Conservation (phyloP, 768 basidiomycete genomes). For the Baorangia bicolor region DNA sequence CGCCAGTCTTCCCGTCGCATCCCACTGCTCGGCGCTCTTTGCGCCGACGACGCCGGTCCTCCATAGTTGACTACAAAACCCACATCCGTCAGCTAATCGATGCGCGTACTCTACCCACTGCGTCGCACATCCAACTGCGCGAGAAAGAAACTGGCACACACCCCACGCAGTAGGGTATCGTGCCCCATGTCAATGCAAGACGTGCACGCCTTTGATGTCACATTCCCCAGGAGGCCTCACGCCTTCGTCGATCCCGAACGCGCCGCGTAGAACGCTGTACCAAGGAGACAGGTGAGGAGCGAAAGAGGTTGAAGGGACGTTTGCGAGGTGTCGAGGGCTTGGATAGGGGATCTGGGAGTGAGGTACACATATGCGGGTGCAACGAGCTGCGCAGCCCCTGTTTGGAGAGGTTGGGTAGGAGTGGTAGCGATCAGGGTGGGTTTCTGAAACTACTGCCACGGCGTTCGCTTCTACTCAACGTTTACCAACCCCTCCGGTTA, state of each 20-base stretch:
- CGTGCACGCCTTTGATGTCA: slow-evolving; percentile 68
- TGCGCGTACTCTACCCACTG: not conserved
- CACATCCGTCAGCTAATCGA: not conserved
- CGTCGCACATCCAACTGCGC: not conserved
- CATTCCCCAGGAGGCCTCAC: slow-evolving; percentile 72
- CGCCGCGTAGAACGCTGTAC: slow-evolving; percentile 66
- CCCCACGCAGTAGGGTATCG: slow-evolving; percentile 67
- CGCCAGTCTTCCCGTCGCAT: slow-evolving; percentile 57
- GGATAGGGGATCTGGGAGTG: slow-evolving; percentile 22
- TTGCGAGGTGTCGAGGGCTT: slow-evolving; percentile 12
- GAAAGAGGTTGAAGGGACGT: slow-evolving; percentile 62
- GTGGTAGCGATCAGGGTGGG: slow-evolving; percentile 71
- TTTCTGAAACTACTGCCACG: too few relatives aligned
- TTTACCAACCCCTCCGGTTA: too few relatives aligned
- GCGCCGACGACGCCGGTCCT: slow-evolving; percentile 57
- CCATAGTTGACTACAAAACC: slow-evolving; percentile 51
- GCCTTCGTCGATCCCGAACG: slow-evolving; percentile 72
- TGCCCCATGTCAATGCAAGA: slow-evolving; percentile 83
- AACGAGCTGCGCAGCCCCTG: slow-evolving; percentile 64
- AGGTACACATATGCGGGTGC: slow-evolving; percentile 39
- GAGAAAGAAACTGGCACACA: slow-evolving; percentile 33
- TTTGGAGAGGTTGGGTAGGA: slow-evolving; percentile 75
- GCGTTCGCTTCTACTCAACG: too few relatives aligned
- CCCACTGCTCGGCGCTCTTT: slow-evolving; percentile 56
- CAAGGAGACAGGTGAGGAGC: slow-evolving; percentile 80